phyloP scores from a whole-genome alignment of 2,329 filamentous ascomycete genomes.

The Aureobasidium subglaciale region DNA sequence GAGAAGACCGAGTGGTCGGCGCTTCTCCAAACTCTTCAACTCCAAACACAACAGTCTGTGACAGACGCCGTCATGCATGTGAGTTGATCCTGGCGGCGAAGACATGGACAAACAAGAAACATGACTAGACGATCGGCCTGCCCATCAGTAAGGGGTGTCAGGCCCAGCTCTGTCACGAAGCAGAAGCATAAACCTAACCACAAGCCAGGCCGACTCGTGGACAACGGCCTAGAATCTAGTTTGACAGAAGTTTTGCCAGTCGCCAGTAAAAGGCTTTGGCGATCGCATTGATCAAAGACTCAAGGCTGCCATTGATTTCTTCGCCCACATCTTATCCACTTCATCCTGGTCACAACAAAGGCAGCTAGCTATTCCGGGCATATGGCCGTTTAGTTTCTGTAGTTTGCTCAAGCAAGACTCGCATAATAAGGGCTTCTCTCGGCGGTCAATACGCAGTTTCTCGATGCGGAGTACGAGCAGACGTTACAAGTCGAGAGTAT shows the following conservation, averaged over 20 bases:
- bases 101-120: not conserved
- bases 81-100: not conserved
- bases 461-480: no score
- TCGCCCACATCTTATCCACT: no score
- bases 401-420: no score
- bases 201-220: not conserved
- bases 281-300: no score
- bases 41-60: slow-evolving; percentile 1
- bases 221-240: not conserved
- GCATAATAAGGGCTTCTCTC: no score
- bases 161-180: not conserved
- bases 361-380: no score
- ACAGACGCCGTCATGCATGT: not conserved
- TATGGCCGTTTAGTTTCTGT: no score
- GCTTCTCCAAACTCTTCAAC: not conserved
- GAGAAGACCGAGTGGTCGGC: slow-evolving; percentile 4
- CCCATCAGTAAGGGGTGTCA: not conserved
- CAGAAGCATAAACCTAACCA: not conserved
- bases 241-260: not conserved
- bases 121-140: not conserved
- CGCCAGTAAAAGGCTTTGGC: no score
- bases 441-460: no score
- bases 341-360: no score
- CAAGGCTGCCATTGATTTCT: no score
- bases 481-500: no score